phyloP scores from a whole-genome alignment of 495 filamentous ascomycete genomes.

The Beverwykella pulmonaria region DNA sequence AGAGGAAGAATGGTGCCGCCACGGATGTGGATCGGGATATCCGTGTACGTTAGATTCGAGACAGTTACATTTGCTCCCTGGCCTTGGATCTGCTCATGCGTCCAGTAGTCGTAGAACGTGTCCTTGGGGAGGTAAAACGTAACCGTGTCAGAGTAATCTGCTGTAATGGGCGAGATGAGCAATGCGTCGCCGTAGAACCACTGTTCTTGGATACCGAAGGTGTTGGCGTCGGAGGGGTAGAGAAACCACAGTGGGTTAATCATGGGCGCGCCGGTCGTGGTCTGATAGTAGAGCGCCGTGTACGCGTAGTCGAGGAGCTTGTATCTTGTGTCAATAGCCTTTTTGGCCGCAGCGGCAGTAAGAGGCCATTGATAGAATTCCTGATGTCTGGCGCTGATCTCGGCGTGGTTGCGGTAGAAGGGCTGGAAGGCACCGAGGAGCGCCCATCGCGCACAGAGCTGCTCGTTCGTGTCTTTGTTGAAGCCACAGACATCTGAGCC shows the following conservation, averaged over 20 bases:
- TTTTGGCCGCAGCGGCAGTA: conserved; percentile 65
- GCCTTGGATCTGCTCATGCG: conserved; percentile 59
- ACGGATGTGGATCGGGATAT: conserved; percentile 74
- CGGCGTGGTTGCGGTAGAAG: conserved; percentile 84
- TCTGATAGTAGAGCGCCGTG: conserved; percentile 69
- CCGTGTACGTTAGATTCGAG: conserved; percentile 57
- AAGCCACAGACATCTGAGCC: conserved; percentile 85
- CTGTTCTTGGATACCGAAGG: conserved; percentile 64
- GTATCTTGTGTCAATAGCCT: conserved; percentile 76
- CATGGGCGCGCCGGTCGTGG: conserved; percentile 65
- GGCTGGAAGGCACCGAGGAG: conserved; percentile 76
- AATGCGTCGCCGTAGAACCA: conserved; percentile 75
- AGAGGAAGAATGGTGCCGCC: conserved; percentile 72
- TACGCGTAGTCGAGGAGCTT: conserved; percentile 79
- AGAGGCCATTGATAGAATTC: conserved; percentile 77
- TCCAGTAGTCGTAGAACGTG: conserved; percentile 78
- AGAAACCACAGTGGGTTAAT: conserved; percentile 71
- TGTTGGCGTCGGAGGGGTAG: conserved; percentile 69
- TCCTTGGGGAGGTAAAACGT: conserved; percentile 74
- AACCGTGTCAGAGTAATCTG: conserved; percentile 64
- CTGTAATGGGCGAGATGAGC: conserved; percentile 71
- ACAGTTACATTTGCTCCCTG: conserved; percentile 57
- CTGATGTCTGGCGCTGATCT: conserved; percentile 54
- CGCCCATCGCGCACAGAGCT: conserved; percentile 82
- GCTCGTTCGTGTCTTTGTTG: conserved; percentile 67